phyloP scores from a whole-genome alignment of 2,329 filamentous ascomycete genomes.

The Aureobasidium sp. region DNA sequence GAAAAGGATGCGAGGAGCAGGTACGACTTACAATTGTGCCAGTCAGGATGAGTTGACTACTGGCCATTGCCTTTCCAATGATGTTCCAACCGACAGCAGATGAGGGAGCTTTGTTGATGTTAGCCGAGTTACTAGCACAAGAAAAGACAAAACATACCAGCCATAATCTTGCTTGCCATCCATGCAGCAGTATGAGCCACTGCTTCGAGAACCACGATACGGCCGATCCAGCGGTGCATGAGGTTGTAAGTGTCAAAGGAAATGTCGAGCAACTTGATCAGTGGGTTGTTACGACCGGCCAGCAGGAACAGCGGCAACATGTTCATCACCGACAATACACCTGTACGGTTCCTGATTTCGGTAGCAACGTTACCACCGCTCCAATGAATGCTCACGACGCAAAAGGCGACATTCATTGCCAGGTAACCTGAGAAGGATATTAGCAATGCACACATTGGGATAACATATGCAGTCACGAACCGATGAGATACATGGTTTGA shows the following conservation, averaged over 20 bases:
- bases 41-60: slow-evolving; percentile 44
- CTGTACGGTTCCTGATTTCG: slow-evolving; percentile 58
- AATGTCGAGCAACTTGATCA: slow-evolving; percentile 62
- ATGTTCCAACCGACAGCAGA: slow-evolving; percentile 40
- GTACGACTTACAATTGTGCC: slow-evolving; percentile 49
- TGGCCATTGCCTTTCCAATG: slow-evolving; percentile 31
- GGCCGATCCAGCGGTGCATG: slow-evolving; percentile 71
- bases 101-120: neutral
- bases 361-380: slow-evolving; percentile 54
- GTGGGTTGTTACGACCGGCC: slow-evolving; percentile 68
- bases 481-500: slow-evolving; percentile 37
- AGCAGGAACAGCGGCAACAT: slow-evolving; percentile 70
- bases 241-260: slow-evolving; percentile 80
- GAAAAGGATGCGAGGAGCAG: slow-evolving; percentile 16
- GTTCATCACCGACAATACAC: slow-evolving; percentile 63
- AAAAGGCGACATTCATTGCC: slow-evolving; percentile 39
- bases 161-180: slow-evolving; percentile 36
- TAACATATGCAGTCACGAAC: neutral
- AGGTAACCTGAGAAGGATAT: slow-evolving; percentile 27
- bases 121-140: neutral
- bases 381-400: slow-evolving; percentile 48
- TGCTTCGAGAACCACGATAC: slow-evolving; percentile 63
- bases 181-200: slow-evolving; percentile 57
- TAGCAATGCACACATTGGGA: neutral
- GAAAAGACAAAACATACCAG: neutral